Evolutionary conservation across 441 rosid genomes (phyloP), one percentile per base, ranked within the genome.

Genomic region (Theobroma grandiflorum): DNA sequence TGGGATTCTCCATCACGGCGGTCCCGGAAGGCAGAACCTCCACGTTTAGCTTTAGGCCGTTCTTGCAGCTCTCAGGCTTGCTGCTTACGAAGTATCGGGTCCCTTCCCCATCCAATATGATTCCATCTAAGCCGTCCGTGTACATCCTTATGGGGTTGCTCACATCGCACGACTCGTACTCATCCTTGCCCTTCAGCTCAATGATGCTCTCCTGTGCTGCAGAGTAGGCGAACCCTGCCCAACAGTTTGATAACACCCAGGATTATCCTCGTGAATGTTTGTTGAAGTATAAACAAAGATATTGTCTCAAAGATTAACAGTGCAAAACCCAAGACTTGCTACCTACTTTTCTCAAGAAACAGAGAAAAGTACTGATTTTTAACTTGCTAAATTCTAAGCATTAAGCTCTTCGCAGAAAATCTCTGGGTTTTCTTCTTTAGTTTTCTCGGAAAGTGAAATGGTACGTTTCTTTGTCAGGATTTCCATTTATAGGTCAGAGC

Each of bases 211-310:
- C 93, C 43, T 82, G 81, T 0, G 88, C 88, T 22, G 82, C 86
- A 4, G 89, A 87, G 90, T 88, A 87, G 77, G 89, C 74, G 81
- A 91, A 88, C 92, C 90, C 93, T 90, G 80, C 31, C 58, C 53
- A 33, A 55, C 6, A 61, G 18, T 74, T 74, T n/a, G n/a, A 59
- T 40, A 74, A 14, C 20, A 10, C 38, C 33, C 6, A 4, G 33
- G 20, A 3, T 59, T 18, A 16, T 22, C 64, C 12, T 35, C 8
- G 49, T 35, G 49, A 37, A 33, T 43, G 7, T 8, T 10, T 2
- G 14, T 72, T 26, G 8, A 50, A 59, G 50, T 42, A 59, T 9
- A 58, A 4, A 58, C 55, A 42, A 31, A 52, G 33, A 16, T 10
- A 4, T 22, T 50, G 10, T 35, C 57, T 47, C 50, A 11, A 22